Conservation (phyloP, 1,284 basidiomycete genomes). For the Malassezia dermatis region DNA sequence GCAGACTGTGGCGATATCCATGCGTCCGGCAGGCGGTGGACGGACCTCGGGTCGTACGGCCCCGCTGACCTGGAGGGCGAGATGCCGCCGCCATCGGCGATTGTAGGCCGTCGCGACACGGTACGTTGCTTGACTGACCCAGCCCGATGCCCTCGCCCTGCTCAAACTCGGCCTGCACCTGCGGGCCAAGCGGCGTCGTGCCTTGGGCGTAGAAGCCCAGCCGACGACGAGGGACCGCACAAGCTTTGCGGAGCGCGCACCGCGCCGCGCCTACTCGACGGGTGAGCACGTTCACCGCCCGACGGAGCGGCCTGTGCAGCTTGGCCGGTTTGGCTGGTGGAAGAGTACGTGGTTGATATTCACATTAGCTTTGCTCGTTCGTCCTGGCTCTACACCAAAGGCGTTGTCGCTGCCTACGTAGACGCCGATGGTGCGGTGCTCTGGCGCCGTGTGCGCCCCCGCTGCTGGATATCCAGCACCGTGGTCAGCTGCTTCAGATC, state of each 20-base stretch:
- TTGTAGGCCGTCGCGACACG: slow-evolving; percentile 26
- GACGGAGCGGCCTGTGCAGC: neutral
- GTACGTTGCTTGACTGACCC: neutral
- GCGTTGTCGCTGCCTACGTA: neutral
- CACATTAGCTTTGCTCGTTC: slow-evolving; percentile 11
- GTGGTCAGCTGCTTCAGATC: slow-evolving; percentile 1
- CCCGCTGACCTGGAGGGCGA: slow-evolving; percentile 22
- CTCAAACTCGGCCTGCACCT: slow-evolving; percentile 13
- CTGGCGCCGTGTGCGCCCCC: neutral
- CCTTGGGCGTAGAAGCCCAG: neutral
- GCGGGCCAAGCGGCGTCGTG: slow-evolving; percentile 12
- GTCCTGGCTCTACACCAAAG: neutral
- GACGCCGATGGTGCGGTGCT: neutral
- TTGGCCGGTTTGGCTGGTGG: slow-evolving; percentile 11
- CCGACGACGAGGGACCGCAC: neutral
- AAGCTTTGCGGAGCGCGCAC: slow-evolving; percentile 7
- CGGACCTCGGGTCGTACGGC: slow-evolving; percentile 18
- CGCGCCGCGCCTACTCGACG: slow-evolving; percentile 1
- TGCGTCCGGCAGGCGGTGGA: slow-evolving; percentile 12
- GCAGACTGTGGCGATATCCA: slow-evolving; percentile 5
- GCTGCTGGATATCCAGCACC: slow-evolving; percentile 9
- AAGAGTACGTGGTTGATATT: slow-evolving; percentile 4
- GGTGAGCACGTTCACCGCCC: slow-evolving; percentile 1
- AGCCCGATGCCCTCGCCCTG: slow-evolving; percentile 13
- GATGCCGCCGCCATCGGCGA: slow-evolving; percentile 24